These are phyloP conservation scores for Aphelidium insulamus DNA, from an alignment of 371 early-diverging fungal genomes.

Conservation along the genomic window DNA sequence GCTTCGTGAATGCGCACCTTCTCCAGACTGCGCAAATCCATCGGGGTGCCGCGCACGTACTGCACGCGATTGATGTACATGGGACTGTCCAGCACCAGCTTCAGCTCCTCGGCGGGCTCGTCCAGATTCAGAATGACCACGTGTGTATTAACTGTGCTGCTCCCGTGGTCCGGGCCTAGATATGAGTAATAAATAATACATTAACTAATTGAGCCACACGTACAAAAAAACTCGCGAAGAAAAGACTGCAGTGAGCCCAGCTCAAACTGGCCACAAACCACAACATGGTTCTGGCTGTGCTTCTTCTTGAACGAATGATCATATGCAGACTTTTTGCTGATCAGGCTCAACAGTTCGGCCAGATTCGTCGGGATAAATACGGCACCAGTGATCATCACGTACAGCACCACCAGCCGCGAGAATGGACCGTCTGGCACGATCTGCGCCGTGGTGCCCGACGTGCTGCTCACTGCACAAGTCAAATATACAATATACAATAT, in stretches of 20 bases:
- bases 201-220: slow-evolving; percentile 1
- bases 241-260: slow-evolving; percentile 26
- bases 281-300: slow-evolving; percentile 22
- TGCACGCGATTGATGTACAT: slow-evolving; percentile 26
- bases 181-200: neutral
- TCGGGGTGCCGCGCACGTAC: slow-evolving; percentile 36
- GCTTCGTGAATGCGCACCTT: slow-evolving; percentile 18
- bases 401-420: slow-evolving; percentile 28
- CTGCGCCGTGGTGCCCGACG: slow-evolving; percentile 27
- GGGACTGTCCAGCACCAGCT: slow-evolving; percentile 22
- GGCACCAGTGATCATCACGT: slow-evolving; percentile 39
- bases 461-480: slow-evolving; percentile 6
- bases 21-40: slow-evolving; percentile 24
- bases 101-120: slow-evolving; percentile 25
- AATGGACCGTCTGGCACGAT: slow-evolving; percentile 31
- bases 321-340: slow-evolving; percentile 24
- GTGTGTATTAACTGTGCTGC: slow-evolving; percentile 22
- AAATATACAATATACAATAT: neutral
- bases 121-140: slow-evolving; percentile 35
- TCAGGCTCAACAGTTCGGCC: slow-evolving; percentile 29
- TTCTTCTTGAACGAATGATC: slow-evolving; percentile 15
- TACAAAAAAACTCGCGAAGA: slow-evolving; percentile 44
- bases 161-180: slow-evolving; percentile 19
- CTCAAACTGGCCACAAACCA: slow-evolving; percentile 34
- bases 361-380: slow-evolving; percentile 38